phyloP scores from a whole-genome alignment of 164 flowering plant species.

The Pachysandra terminalis region DNA sequence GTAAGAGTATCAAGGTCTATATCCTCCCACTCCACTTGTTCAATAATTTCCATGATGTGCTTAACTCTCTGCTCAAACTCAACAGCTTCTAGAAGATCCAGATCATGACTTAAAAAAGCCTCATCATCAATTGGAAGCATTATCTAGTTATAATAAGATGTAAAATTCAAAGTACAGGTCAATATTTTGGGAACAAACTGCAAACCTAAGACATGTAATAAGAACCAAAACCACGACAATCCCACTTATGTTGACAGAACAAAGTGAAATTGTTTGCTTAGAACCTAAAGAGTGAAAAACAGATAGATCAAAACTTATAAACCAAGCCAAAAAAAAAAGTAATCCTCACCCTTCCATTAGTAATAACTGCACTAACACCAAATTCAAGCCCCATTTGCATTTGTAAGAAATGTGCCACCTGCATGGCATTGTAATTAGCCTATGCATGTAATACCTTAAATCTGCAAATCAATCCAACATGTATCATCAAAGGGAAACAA shows the following conservation, averaged over 20 bases:
- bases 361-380: conserved; percentile 66
- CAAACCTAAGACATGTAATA: too few relatives aligned
- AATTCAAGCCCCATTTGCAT: conserved; percentile 49
- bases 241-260: too few relatives aligned
- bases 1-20: conserved; percentile 76
- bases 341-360: conserved; percentile 90
- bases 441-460: background rate
- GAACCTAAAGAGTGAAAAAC: too few relatives aligned
- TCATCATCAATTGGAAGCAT: conserved; percentile 36
- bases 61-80: conserved; percentile 83
- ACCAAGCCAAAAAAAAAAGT: background rate
- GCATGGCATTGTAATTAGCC: conserved; percentile 24
- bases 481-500: background rate
- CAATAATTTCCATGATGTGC: conserved; percentile 63
- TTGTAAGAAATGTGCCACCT: conserved; percentile 63
- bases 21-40: conserved; percentile 70
- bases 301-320: background rate
- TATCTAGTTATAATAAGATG: conserved; percentile 42
- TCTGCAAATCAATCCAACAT: background rate
- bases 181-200: background rate
- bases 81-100: conserved; percentile 72
- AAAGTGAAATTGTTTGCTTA: too few relatives aligned
- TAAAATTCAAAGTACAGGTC: background rate
- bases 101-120: conserved; percentile 70
- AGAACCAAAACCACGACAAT: background rate